Base-by-base conservation (phyloP, 2,329 filamentous ascomycete genomes). In the Tolypocladium ophioglossoides region DNA sequence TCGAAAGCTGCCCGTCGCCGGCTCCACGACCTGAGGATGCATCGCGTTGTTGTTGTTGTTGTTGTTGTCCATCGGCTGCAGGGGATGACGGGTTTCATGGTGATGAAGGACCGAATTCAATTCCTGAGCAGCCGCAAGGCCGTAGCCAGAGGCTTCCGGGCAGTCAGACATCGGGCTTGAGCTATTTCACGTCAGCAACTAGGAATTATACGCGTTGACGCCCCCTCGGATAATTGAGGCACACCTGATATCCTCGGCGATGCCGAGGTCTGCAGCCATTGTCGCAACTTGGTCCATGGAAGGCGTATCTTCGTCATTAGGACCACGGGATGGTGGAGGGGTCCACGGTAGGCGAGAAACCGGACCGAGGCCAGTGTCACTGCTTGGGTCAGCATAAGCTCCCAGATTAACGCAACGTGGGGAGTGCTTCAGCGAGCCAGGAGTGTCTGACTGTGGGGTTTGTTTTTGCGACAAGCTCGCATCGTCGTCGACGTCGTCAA, bases 371-470 rank as follows among this genome's bases (percentile, higher is more conserved):
- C 10, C 24, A 11, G 32, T 10, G 30, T 32, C 50, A 22, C 47
- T 38, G 7, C 38, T 49, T 6, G 24, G 16, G 30, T 58, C 30
- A 24, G 56, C 32, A 24, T 54, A 56, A 30, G 46, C 54, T 10
- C 55, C 56, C 35, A 66, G 55, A 48, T 64, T 63, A 22, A 58
- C 59, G 51, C 56, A 65, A 10, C 58, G 54, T 12, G 63, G 62
- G 2, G 63, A 64, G 32, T 62, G 62, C 39, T 55, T 63, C n/a
- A 67, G 47, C 27, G 55, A 56, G 3, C 57, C 56, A 10, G 57
- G 50, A 16, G 47, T n/a, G 2, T 54, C 50, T 9, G 52, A 20
- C 11, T 54, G 27, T 34, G 22, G 35, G 6, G 51, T 46, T 14
- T 44, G 44, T 30, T 27, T 50, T 16, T 48, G 41, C 14, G 52